Evolutionary conservation across 176 grass and related monocot genomes (phyloP).

Genomic region (Cenchrus purpureus): DNA sequence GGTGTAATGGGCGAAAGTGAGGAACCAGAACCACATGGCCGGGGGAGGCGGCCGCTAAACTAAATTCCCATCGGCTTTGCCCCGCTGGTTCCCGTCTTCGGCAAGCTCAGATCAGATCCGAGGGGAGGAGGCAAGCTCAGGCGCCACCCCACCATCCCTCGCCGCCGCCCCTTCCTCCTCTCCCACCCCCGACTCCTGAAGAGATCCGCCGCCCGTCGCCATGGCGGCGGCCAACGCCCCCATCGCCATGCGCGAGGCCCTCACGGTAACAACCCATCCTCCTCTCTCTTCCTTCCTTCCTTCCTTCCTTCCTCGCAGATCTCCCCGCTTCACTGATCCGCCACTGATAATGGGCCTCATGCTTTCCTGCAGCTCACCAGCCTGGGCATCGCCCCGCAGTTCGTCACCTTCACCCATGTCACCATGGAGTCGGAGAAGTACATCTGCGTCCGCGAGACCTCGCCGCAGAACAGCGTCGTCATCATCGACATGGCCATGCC

Average conservation of each 20-base stretch:
- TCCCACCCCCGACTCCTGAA: background rate
- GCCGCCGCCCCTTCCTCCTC: background rate
- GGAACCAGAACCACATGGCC: too few species aligned
- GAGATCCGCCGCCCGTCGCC: slow-evolving; percentile 47
- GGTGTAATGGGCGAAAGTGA: too few species aligned
- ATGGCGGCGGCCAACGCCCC: slow-evolving; percentile 98
- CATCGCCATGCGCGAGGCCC: slow-evolving; percentile 89
- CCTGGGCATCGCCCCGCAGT: slow-evolving; percentile 92
- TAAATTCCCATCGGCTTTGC: background rate
- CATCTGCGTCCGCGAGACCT: slow-evolving; percentile 97
- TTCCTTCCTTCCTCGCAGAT: background rate
- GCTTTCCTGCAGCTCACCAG: slow-evolving; percentile 70
- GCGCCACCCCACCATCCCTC: background rate
- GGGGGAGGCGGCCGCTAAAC: too few species aligned
- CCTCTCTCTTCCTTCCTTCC: too few species aligned
- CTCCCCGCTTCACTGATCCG: background rate
- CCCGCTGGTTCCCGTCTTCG: background rate
- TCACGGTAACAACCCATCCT: slow-evolving; percentile 63
- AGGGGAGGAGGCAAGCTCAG: background rate
- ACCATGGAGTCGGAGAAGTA: slow-evolving; percentile 99
- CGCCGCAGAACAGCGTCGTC: slow-evolving; percentile 97
- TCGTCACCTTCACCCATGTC: slow-evolving; percentile 98
- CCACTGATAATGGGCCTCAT: background rate
- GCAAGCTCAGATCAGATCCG: background rate
- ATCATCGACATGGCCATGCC: slow-evolving; percentile 98